Evolutionary conservation across 129 eudicot genomes (phyloP).

Genomic region (Pittosporum tobira): DNA sequence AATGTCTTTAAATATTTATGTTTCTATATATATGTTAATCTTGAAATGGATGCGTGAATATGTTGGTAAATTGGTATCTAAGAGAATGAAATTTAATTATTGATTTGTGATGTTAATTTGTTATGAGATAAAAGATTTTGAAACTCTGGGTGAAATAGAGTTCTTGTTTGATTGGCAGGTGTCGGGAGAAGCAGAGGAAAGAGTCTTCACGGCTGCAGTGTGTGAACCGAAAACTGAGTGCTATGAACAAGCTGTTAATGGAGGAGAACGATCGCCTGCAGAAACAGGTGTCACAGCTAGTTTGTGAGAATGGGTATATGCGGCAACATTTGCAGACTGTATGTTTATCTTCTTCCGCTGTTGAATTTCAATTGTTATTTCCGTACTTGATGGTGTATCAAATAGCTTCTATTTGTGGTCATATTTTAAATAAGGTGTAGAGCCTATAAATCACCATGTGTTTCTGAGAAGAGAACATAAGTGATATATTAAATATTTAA

Average conservation of each 20-base stretch:
- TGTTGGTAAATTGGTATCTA: background rate
- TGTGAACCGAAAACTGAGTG: constrained; percentile 74
- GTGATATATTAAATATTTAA: too few relatives aligned
- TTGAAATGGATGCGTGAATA: background rate
- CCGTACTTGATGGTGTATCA: background rate
- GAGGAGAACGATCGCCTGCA: constrained; percentile 97
- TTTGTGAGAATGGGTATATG: constrained; percentile 79
- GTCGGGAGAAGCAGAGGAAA: constrained; percentile 84
- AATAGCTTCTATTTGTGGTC: background rate
- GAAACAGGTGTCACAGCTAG: constrained; percentile 92
- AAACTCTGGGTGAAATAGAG: background rate
- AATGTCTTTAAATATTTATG: background rate
- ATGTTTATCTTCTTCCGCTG: constrained; percentile 9
- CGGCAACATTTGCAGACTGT: constrained; percentile 69
- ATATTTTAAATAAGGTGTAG: background rate
- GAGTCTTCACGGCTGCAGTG: constrained; percentile 76
- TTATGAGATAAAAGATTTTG: background rate
- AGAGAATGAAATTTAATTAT: background rate
- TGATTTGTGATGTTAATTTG: background rate
- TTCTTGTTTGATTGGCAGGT: constrained; percentile 26
- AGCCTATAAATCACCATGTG: background rate
- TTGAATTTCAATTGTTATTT: background rate
- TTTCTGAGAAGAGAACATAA: background rate
- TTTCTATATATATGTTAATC: background rate
- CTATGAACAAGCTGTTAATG: constrained; percentile 89